Percentiles rank a stretch among this genome's conserved stretches.
Evolutionary conservation across 495 filamentous ascomycete genomes (phyloP).

Genomic region (Hyaloscypha bicolor): DNA sequence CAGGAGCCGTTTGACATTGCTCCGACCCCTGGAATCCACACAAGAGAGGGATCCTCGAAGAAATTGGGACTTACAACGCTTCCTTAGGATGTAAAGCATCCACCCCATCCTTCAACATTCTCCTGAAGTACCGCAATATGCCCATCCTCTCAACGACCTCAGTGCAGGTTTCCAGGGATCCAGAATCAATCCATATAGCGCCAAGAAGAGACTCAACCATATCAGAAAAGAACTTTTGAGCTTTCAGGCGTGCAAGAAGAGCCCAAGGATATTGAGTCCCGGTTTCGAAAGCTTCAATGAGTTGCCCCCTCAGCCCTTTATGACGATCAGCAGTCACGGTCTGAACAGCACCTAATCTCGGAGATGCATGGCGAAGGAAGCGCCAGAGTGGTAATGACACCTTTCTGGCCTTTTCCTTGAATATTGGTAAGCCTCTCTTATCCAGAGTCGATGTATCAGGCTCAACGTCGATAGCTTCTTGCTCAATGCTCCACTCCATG

Average conservation of each 20-base stretch:
- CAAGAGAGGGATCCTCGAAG: slow-evolving; percentile 29
- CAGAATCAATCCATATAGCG: slow-evolving; percentile 84
- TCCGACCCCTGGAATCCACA: too few species aligned
- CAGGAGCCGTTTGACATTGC: too few species aligned
- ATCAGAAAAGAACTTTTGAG: slow-evolving; percentile 85
- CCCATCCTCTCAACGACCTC: slow-evolving; percentile 64
- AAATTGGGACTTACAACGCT: slow-evolving; percentile 56
- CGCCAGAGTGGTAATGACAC: slow-evolving; percentile 64
- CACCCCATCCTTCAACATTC: slow-evolving; percentile 60
- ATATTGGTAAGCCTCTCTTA: too few species aligned
- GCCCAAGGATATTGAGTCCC: slow-evolving; percentile 73
- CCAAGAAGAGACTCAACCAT: slow-evolving; percentile 81
- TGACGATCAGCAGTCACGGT: slow-evolving; percentile 50
- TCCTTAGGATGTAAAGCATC: slow-evolving; percentile 77
- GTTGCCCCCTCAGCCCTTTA: slow-evolving; percentile 45
- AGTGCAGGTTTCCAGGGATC: slow-evolving; percentile 57
- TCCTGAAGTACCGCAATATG: slow-evolving; percentile 60
- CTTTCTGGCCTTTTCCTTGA: slow-evolving; percentile 11
- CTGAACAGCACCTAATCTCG: slow-evolving; percentile 46
- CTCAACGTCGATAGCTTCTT: slow-evolving; percentile 36
- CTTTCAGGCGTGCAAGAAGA: slow-evolving; percentile 61
- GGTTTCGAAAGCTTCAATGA: slow-evolving; percentile 51
- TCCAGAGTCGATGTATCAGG: slow-evolving; percentile 16
- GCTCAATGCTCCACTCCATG: slow-evolving; percentile 53
- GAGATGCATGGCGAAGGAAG: slow-evolving; percentile 64